These are phyloP conservation scores for Pigoraptor vietnamica DNA, from an alignment of 78 protist genomes.

Conservation along the genomic window DNA sequence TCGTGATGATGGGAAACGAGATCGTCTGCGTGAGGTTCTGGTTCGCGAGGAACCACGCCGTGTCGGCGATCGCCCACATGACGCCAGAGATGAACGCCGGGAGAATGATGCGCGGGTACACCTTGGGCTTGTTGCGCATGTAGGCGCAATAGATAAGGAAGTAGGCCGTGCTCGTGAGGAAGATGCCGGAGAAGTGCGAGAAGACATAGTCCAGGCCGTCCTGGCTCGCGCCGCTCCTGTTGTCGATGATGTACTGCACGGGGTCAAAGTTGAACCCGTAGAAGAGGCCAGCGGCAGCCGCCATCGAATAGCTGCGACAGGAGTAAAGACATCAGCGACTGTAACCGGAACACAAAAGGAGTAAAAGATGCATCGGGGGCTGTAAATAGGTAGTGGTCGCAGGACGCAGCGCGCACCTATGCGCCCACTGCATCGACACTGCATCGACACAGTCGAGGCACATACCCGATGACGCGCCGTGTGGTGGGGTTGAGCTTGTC, in stretches of 20 bases:
- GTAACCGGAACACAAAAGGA: too few species aligned
- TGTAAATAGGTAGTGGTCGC: too few species aligned
- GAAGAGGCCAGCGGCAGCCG: conserved; percentile 19
- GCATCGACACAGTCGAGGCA: too few species aligned
- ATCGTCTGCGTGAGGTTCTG: conserved; percentile 41
- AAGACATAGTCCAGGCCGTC: conserved; percentile 53
- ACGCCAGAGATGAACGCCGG: conserved; percentile 72
- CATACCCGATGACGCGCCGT: neutral
- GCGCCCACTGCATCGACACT: too few species aligned
- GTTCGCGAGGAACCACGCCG: conserved; percentile 47
- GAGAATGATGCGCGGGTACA: conserved; percentile 47
- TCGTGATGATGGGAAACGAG: conserved; percentile 66
- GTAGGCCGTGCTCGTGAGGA: conserved; percentile 47
- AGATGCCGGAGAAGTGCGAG: conserved; percentile 78
- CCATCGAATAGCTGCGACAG: neutral
- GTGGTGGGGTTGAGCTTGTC: neutral
- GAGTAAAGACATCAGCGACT: neutral
- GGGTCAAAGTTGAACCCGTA: conserved; percentile 54
- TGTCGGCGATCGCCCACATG: conserved; percentile 66
- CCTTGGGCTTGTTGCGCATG: conserved; percentile 43
- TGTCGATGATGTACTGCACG: neutral
- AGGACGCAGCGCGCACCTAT: too few species aligned
- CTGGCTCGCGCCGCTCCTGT: neutral
- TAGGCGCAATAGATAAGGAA: conserved; percentile 44
- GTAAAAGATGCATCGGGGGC: too few species aligned